Percentiles rank a stretch among this genome's conserved stretches.
Evolutionary conservation across 2,329 filamentous ascomycete species (phyloP).

Genomic region (Didymella glomerata): DNA sequence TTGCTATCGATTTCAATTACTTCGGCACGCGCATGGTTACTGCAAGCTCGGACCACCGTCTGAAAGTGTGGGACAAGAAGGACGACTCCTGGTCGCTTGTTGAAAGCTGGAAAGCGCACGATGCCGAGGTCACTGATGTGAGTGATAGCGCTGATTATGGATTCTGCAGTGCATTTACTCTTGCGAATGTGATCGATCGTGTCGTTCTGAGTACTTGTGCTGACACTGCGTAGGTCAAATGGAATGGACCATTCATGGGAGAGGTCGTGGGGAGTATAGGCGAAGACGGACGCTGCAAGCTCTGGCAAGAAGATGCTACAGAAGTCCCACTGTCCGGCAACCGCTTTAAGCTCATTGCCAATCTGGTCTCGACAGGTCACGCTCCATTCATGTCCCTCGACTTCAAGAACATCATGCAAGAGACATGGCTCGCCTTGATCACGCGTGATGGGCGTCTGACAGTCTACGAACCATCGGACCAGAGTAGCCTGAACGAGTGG

Average conservation of each 20-base stretch:
- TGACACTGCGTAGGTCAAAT: slow-evolving; percentile 73
- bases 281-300: slow-evolving; percentile 86
- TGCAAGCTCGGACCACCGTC: slow-evolving; percentile 88
- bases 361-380: slow-evolving; percentile 72
- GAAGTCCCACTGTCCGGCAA: slow-evolving; percentile 77
- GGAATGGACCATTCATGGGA: slow-evolving; percentile 89
- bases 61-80: slow-evolving; percentile 89
- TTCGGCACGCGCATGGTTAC: slow-evolving; percentile 93
- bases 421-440: slow-evolving; percentile 86
- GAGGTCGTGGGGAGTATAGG: slow-evolving; percentile 88
- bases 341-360: slow-evolving; percentile 77
- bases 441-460: slow-evolving; percentile 81
- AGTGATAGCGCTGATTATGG: slow-evolving; percentile 36
- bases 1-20: slow-evolving; percentile 87
- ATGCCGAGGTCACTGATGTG: slow-evolving; percentile 88
- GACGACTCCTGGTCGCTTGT: slow-evolving; percentile 78
- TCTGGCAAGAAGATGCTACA: slow-evolving; percentile 91
- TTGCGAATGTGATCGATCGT: neutral
- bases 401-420: slow-evolving; percentile 82
- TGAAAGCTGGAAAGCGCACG: slow-evolving; percentile 90
- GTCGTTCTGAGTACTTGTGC: slow-evolving; percentile 10
- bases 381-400: slow-evolving; percentile 79
- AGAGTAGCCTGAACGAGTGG: slow-evolving; percentile 82
- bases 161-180: neutral
- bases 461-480: slow-evolving; percentile 84